Conservation (phyloP, 2,329 filamentous ascomycete genomes). For the Calonectria fujianensis region DNA sequence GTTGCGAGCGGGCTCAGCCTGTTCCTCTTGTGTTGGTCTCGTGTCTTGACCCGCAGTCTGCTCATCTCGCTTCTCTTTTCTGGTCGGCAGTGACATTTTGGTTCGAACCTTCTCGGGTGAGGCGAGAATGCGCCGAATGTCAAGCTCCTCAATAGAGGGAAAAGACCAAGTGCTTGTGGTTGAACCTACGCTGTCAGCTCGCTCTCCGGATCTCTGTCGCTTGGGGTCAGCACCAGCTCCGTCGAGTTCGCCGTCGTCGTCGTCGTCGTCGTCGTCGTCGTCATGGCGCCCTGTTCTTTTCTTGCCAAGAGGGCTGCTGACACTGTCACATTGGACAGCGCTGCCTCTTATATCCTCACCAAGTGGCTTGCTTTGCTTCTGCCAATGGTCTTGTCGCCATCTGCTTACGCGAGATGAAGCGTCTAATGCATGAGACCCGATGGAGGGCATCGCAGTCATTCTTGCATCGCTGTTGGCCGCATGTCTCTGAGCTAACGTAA, state of each 20-base stretch:
- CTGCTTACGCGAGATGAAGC: neutral
- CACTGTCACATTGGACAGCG: neutral
- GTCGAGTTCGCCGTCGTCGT: neutral
- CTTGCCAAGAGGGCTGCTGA: neutral
- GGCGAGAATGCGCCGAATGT: neutral
- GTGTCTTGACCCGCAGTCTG: neutral
- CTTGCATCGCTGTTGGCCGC: neutral
- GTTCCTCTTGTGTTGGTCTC: neutral
- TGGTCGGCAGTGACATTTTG: no score
- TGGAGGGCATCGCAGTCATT: slow-evolving; percentile 3
- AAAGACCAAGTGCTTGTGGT: slow-evolving; percentile 14
- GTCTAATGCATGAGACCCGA: neutral
- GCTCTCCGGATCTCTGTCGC: neutral
- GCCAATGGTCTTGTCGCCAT: neutral
- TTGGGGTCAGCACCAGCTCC: neutral
- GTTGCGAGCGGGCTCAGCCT: no score
- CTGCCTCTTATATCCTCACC: neutral
- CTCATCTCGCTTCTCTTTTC: neutral
- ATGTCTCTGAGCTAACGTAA: neutral
- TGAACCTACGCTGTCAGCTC: neutral
- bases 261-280: neutral
- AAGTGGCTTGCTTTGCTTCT: neutral
- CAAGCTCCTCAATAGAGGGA: neutral
- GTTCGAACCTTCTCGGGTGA: neutral
- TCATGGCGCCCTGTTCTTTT: slow-evolving; percentile 5